phyloP scores from a whole-genome alignment of 2,329 filamentous ascomycete genomes.

The Ceratocystis papillata region DNA sequence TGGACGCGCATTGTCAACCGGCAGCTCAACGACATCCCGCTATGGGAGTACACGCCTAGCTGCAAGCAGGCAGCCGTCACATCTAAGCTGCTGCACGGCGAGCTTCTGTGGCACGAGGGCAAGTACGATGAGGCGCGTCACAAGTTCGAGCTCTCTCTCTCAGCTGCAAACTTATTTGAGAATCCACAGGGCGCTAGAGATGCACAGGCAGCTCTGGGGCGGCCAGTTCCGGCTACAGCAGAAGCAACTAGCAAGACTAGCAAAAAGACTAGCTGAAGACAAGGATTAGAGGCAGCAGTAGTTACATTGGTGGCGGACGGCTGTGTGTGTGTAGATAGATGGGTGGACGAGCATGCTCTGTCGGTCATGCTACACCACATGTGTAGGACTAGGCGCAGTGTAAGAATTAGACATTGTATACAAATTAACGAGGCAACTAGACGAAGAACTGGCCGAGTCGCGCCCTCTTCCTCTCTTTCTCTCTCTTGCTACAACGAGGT shows the following conservation, averaged over 20 bases:
- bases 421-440: background rate
- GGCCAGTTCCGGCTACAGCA: slow-evolving; percentile 9
- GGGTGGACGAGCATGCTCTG: background rate
- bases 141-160: slow-evolving; percentile 13
- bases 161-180: slow-evolving; percentile 19
- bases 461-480: too few species aligned
- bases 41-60: slow-evolving; percentile 11
- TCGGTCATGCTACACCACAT: background rate
- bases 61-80: slow-evolving; percentile 20
- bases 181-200: slow-evolving; percentile 13
- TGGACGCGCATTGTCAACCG: slow-evolving; percentile 20
- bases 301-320: background rate
- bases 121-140: slow-evolving; percentile 21
- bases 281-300: background rate
- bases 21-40: slow-evolving; percentile 16
- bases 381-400: slow-evolving; percentile 4
- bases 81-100: slow-evolving; percentile 20
- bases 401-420: background rate
- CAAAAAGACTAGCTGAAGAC: slow-evolving; percentile 1
- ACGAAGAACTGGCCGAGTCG: background rate
- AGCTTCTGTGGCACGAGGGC: slow-evolving; percentile 20
- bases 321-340: background rate
- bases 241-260: background rate
- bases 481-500: too few species aligned
- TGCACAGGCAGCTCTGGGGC: slow-evolving; percentile 11